Evolutionary conservation across 129 eudicot species (phyloP).

Genomic region (Scalesia atractyloides): DNA sequence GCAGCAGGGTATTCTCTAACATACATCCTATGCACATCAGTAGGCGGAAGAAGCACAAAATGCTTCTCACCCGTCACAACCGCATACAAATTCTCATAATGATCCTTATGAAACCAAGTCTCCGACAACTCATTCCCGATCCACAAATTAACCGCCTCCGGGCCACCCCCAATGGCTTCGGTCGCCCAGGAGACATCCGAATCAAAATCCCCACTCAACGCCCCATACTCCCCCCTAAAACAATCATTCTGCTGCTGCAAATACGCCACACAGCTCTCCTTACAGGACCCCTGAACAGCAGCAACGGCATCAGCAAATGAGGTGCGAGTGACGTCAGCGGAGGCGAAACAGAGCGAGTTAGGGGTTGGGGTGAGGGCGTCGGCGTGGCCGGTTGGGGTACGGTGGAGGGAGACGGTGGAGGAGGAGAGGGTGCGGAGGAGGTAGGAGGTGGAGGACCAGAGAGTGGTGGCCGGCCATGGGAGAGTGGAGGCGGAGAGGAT

Average conservation of each 20-base stretch:
- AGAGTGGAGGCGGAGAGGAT: conserved; percentile 75
- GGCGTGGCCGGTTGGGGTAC: conserved; percentile 84
- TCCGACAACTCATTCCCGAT: conserved; percentile 64
- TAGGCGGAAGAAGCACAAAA: conserved; percentile 84
- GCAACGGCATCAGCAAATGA: conserved; percentile 56
- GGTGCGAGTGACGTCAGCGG: conserved; percentile 52
- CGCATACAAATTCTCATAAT: conserved; percentile 89
- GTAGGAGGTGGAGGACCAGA: conserved; percentile 64
- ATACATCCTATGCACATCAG: conserved; percentile 93
- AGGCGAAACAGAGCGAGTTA: conserved; percentile 69
- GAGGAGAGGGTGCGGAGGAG: conserved; percentile 54
- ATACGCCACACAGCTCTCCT: conserved; percentile 49
- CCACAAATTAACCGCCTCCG: conserved; percentile 97
- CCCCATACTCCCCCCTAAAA: conserved; percentile 68
- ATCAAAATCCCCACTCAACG: conserved; percentile 55
- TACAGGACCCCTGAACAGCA: conserved; percentile 23
- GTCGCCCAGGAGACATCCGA: conserved; percentile 71
- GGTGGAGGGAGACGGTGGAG: conserved; percentile 77
- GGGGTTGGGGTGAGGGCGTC: conserved; percentile 68
- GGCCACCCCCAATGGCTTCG: conserved; percentile 67
- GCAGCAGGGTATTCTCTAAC: conserved; percentile 80
- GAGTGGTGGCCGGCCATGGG: conserved; percentile 76
- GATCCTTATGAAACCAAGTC: conserved; percentile 94
- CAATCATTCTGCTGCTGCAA: conserved; percentile 94
- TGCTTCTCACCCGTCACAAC: conserved; percentile 87